Conservation (phyloP, 129 eudicot genomes). For the Tanacetum coccineum region DNA sequence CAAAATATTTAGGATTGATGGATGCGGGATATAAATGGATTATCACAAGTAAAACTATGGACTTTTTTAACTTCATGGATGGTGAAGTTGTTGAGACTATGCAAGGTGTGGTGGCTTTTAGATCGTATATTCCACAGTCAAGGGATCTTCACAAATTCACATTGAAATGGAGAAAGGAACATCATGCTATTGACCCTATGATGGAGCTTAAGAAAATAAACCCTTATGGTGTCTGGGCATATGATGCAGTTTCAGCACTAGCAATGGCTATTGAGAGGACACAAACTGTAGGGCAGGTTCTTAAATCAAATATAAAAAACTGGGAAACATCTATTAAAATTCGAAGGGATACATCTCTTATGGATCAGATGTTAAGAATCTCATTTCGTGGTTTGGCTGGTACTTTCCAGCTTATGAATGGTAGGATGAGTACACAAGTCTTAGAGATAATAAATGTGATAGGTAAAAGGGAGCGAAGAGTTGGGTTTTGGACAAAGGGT, state of each 20-base stretch:
- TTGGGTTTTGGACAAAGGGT: constrained; percentile 50
- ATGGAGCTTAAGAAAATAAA: no score
- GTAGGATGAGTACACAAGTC: constrained; percentile 12
- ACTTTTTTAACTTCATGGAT: constrained; percentile 27
- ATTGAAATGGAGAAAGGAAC: constrained; percentile 27
- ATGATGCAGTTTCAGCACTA: constrained; percentile 44
- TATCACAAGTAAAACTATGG: constrained; percentile 27
- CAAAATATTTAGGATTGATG: constrained; percentile 44
- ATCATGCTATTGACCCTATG: not conserved
- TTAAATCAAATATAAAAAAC: not conserved
- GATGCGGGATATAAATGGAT: constrained; percentile 55
- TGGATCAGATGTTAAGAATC: constrained; percentile 21
- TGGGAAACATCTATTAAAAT: no score
- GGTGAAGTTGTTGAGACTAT: constrained; percentile 27
- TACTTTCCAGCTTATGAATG: constrained; percentile 20
- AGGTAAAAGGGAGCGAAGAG: constrained; percentile 25
- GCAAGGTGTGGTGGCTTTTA: constrained; percentile 49
- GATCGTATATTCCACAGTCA: constrained; percentile 41
- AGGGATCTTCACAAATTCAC: constrained; percentile 22
- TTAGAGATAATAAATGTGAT: constrained; percentile 37
- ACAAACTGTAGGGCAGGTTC: not conserved
- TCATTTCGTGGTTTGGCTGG: constrained; percentile 45
- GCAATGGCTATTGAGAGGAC: constrained; percentile 43
- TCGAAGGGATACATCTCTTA: constrained; percentile 21
- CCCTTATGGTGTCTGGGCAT: no score